Percentiles rank a stretch among this genome's conserved stretches.
Conservation (phyloP, 495 filamentous ascomycete genomes). For the Daldinia loculata region DNA sequence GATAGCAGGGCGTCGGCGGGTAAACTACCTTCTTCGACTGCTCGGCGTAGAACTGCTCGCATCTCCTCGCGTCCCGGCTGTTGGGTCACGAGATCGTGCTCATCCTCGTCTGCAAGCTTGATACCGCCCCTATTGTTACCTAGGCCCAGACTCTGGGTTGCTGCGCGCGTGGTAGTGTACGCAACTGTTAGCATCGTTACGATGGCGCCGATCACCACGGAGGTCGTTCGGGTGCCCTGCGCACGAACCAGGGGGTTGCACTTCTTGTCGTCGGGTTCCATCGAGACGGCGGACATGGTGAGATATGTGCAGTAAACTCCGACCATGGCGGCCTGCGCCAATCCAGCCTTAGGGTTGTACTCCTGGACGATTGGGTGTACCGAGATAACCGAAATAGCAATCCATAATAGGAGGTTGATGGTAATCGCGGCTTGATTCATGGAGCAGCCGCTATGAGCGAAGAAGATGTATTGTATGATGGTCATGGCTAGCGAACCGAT, state of each 20-base stretch:
- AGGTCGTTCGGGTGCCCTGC: conserved; percentile 87
- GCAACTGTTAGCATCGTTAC: conserved; percentile 97
- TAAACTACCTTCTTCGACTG: conserved; percentile 88
- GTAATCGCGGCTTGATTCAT: conserved; percentile 90
- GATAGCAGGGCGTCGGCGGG: conserved; percentile 85
- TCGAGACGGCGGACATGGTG: conserved; percentile 96
- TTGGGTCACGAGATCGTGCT: conserved; percentile 88
- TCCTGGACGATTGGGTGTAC: conserved; percentile 92
- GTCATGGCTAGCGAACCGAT: conserved; percentile 89
- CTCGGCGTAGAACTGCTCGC: conserved; percentile 90
- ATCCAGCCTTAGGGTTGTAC: conserved; percentile 88
- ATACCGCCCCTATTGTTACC: conserved; percentile 69
- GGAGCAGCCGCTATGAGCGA: conserved; percentile 79
- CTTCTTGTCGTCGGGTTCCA: conserved; percentile 94
- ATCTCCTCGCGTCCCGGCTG: conserved; percentile 90
- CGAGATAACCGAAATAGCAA: conserved; percentile 82
- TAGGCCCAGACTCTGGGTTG: conserved; percentile 90
- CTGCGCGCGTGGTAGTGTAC: conserved; percentile 96
- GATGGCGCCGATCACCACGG: conserved; percentile 88
- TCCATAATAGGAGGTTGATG: conserved; percentile 85
- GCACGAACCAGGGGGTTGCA: conserved; percentile 95
- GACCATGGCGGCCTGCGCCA: conserved; percentile 97
- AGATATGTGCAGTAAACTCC: conserved; percentile 98
- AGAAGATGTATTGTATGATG: conserved; percentile 97
- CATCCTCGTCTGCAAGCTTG: conserved; percentile 70